Evolutionary conservation across 2,329 filamentous ascomycete genomes (phyloP).

Genomic region (Monascus ruber): DNA sequence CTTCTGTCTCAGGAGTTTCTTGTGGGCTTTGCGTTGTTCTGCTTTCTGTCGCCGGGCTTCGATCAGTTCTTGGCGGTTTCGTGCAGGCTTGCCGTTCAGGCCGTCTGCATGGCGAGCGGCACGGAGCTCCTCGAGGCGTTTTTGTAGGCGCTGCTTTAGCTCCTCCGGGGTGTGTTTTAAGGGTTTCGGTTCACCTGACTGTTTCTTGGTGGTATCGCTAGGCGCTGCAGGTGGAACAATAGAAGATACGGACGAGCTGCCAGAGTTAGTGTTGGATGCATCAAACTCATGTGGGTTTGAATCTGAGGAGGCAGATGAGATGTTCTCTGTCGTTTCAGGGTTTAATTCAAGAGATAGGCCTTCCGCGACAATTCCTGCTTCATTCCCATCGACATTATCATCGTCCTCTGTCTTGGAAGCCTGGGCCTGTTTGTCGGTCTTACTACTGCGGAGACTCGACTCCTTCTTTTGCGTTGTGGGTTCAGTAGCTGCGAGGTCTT

Average conservation of each 20-base stretch:
- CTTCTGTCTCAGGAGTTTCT: slow-evolving; percentile 69
- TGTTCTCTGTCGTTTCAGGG: slow-evolving; percentile 20
- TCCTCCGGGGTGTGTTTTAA: slow-evolving; percentile 59
- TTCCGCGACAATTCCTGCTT: slow-evolving; percentile 36
- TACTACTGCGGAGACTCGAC: slow-evolving; percentile 9
- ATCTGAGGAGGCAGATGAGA: slow-evolving; percentile 34
- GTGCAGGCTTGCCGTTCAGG: slow-evolving; percentile 66
- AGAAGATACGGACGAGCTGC: slow-evolving; percentile 59
- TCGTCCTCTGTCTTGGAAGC: slow-evolving; percentile 9
- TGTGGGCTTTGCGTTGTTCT: slow-evolving; percentile 72
- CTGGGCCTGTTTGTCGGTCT: slow-evolving; percentile 12
- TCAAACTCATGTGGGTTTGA: slow-evolving; percentile 50
- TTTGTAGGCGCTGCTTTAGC: slow-evolving; percentile 66
- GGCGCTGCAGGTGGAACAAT: slow-evolving; percentile 37
- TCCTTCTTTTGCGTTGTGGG: slow-evolving; percentile 9
- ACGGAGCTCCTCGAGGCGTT: slow-evolving; percentile 73
- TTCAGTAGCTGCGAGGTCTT: slow-evolving; percentile 9
- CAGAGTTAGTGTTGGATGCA: slow-evolving; percentile 38
- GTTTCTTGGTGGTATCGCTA: slow-evolving; percentile 14
- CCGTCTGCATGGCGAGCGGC: slow-evolving; percentile 80
- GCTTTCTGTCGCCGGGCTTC: slow-evolving; percentile 81
- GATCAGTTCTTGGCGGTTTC: slow-evolving; percentile 82
- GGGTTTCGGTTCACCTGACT: slow-evolving; percentile 43
- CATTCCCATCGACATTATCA: slow-evolving; percentile 17
- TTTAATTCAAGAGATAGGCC: slow-evolving; percentile 40